Evolutionary conservation across 2,329 filamentous ascomycete genomes (phyloP), one percentile per base, ranked within the genome.

Genomic region (Fusarium sp.): DNA sequence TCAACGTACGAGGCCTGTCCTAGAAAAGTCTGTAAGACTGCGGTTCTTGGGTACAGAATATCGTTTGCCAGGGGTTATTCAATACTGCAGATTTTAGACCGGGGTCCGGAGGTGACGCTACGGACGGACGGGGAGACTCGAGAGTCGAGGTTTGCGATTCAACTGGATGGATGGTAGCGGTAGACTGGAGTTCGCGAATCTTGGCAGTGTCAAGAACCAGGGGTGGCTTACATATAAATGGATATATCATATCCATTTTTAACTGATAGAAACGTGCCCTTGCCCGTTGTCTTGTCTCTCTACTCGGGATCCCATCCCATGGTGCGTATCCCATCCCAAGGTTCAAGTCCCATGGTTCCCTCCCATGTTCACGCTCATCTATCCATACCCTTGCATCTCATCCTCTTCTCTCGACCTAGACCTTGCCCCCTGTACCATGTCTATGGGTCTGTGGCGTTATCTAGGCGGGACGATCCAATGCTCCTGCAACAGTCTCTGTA

Each of bases 371-470:
- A n/a, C 44, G 44, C 10, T 47, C 50, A 52, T 27, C 50, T 20
- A 42, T 24, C 34, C 50, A 42, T 52, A 24, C 44, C 34, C 34
- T 45, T 24, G 34, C 34, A 11, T 47, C 44, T 47, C 44, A 29
- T 27, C 25, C 25, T 12, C 11, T 42, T 8, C 20, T 40, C 18
- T 18, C 34, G 15, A 14, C 16, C 18, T 25, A 27, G 32, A 52
- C 32, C 50, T 9, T 52, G 14, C 42, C 50, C 50, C 18, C 34
- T 38, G 18, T 38, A 38, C 34, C 50, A 22, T 42, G 50, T 40
- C 18, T 22, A 52, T 52, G 50, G 50, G 50, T n/a, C 32, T 42
- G 50, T 52, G 50, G 50, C 50, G 50, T 52, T 52, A 52, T 52
- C 34, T 22, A 20, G 15, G 50, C 50, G 50, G 32, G 50, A 42